phyloP scores from a whole-genome alignment of 345 rosid species.

The Pugionium dolabratum region DNA sequence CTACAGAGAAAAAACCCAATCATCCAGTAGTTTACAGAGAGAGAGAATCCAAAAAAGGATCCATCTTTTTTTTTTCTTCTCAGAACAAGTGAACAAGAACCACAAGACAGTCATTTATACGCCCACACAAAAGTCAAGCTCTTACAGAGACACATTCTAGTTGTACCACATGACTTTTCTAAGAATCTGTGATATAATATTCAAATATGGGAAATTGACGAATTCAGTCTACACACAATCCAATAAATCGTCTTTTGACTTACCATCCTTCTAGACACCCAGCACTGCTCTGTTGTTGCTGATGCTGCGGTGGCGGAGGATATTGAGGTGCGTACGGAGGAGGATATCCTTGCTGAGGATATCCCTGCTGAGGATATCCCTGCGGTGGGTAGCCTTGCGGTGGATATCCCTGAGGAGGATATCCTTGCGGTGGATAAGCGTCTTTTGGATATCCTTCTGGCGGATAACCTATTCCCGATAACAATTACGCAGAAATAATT shows the following conservation, averaged over 20 bases:
- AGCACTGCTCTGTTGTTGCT: slow-evolving; percentile 33
- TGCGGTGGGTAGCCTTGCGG: slow-evolving; percentile 47
- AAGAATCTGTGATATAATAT: slow-evolving; percentile 11
- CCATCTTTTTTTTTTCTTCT: background rate
- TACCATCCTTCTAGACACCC: slow-evolving; percentile 86
- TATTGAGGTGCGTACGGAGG: slow-evolving; percentile 77
- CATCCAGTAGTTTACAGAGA: background rate
- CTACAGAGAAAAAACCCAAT: background rate
- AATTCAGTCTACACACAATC: background rate
- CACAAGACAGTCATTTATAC: background rate
- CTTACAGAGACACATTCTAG: slow-evolving; percentile 4
- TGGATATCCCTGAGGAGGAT: slow-evolving; percentile 71
- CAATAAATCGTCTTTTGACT: background rate
- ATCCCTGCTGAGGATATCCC: slow-evolving; percentile 25
- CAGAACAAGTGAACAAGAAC: background rate
- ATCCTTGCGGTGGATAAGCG: slow-evolving; percentile 52
- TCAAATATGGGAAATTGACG: slow-evolving; percentile 14
- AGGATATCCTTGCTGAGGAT: slow-evolving; percentile 61
- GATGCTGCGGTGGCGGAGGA: slow-evolving; percentile 65
- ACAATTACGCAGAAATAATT: background rate
- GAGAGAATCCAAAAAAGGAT: background rate
- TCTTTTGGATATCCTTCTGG: slow-evolving; percentile 76
- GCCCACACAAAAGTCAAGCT: slow-evolving; percentile 14
- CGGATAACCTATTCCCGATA: slow-evolving; percentile 69
- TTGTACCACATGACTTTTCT: background rate